phyloP scores from a whole-genome alignment of 2,329 filamentous ascomycete species.

The Arthroderma uncinatum region DNA sequence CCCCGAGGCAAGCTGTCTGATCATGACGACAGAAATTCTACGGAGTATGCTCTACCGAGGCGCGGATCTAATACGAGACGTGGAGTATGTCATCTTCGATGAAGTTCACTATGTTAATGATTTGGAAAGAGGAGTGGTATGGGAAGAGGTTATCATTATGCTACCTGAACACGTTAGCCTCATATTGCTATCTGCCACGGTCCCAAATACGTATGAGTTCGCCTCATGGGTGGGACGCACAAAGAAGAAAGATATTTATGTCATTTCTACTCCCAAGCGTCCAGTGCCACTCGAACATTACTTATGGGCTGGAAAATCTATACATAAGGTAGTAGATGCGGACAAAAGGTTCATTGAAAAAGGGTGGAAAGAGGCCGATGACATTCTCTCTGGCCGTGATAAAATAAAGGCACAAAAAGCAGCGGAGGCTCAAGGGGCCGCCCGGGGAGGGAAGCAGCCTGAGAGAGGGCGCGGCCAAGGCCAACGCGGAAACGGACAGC shows the following conservation, averaged over 20 bases:
- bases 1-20: conserved; percentile 91
- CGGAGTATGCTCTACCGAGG: conserved; percentile 97
- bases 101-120: conserved; percentile 99
- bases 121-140: conserved; percentile 87
- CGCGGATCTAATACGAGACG: conserved; percentile 88
- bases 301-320: conserved; percentile 85
- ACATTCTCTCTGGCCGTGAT: conserved; percentile 68
- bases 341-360: conserved; percentile 85
- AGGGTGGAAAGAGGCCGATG: conserved; percentile 90
- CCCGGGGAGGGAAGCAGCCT: conserved; percentile 44
- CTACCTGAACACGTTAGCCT: conserved; percentile 92
- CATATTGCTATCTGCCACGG: conserved; percentile 88
- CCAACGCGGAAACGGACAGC: conserved; percentile 17
- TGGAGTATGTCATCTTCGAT: conserved; percentile 98
- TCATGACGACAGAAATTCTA: conserved; percentile 98
- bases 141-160: conserved; percentile 99
- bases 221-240: conserved; percentile 96
- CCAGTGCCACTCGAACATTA: conserved; percentile 94
- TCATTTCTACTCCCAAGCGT: conserved; percentile 92
- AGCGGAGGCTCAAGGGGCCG: conserved; percentile 42
- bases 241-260: conserved; percentile 97
- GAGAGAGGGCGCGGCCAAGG: conserved; percentile 14
- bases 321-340: conserved; percentile 86
- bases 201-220: conserved; percentile 95
- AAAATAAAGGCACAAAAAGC: conserved; percentile 50